Base-by-base conservation (phyloP, 495 filamentous ascomycete species). In the Tirmania nivea region DNA sequence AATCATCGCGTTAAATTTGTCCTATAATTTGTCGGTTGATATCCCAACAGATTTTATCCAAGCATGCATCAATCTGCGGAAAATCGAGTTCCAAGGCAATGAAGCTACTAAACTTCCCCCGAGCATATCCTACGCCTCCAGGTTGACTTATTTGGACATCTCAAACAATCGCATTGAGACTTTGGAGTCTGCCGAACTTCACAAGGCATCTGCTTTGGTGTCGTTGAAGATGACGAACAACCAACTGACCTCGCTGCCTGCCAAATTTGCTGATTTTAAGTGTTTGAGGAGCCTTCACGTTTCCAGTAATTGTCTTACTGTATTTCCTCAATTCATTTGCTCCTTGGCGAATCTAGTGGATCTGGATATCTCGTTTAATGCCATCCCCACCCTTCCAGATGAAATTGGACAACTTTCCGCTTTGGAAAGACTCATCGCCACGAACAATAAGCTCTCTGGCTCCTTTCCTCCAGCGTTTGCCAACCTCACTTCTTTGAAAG, bases 41-140 rank as follows among this genome's bases (percentile, higher is more conserved):
- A 78, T 99, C 12, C 90, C 90, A 0, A 86, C 84, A 62, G 90
- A 99, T 66, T 99, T 99, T 67, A 89, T 99, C 50, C 85, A 93
- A 62, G 79, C 83, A 45, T 99, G 92, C 66, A 78, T 78, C 50
- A 86, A 86, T 62, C 67, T 99, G 35, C 81, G 90, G 16, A 90
- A 99, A 62, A 90, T 99, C 70, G 92, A 89, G 58, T 99, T 79
- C 66, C 81, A 81, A 50, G 83, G 82, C 59, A 95, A 94, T 61
- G 90, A 99, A 59, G 85, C 87, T 5, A 80, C 81, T 64, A 78
- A 78, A 57, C 68, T 96, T n/a, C 90, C 90, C 1, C 70, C 78
- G 8, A 94, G 90, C 60, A 76, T 99, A 50, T 76, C 83, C 59
- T 71, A 84, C 54, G 92, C 92, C 20, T 81, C 71, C 56, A 78